Conservation (phyloP, 345 rosid species). For the Salix purpurea region DNA sequence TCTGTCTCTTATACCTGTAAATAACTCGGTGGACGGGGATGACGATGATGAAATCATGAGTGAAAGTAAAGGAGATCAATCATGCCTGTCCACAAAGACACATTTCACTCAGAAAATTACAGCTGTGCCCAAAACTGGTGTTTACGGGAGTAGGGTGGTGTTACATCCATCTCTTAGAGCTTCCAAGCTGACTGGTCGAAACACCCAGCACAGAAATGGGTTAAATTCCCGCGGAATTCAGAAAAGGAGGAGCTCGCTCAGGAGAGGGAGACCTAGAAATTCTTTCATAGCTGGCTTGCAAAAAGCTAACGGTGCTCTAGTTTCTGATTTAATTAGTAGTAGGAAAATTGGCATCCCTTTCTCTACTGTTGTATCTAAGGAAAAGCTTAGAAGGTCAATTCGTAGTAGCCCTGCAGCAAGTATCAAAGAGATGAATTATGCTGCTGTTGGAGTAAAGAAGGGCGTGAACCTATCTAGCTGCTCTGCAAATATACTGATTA, state of each 20-base stretch:
- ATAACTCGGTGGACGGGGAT: conserved; percentile 28
- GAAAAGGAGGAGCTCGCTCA: conserved; percentile 69
- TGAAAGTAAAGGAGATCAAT: conserved; percentile 20
- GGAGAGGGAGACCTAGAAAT: conserved; percentile 63
- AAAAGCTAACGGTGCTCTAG: conserved; percentile 50
- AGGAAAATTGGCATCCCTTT: conserved; percentile 52
- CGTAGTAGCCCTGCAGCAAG: conserved; percentile 25
- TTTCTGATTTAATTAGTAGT: conserved; percentile 52
- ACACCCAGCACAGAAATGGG: conserved; percentile 40
- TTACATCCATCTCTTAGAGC: conserved; percentile 45
- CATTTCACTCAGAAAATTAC: conserved; percentile 10
- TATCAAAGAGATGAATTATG: conserved; percentile 31
- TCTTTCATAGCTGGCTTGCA: conserved; percentile 35
- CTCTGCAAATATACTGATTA: conserved; percentile 54
- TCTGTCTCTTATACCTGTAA: conserved; percentile 38
- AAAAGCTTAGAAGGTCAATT: conserved; percentile 48
- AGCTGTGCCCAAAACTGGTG: conserved; percentile 16
- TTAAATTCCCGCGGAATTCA: conserved; percentile 56
- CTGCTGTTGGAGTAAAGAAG: conserved; percentile 24
- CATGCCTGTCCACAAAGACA: conserved; percentile 8
- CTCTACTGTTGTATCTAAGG: conserved; percentile 41
- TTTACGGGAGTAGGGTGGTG: conserved; percentile 22
- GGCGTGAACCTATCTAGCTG: conserved; percentile 44
- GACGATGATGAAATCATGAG: conserved; percentile 16
- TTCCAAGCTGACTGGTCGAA: conserved; percentile 46